These are phyloP conservation scores for Solanum neorickii DNA, from an alignment of 257 asterid genomes.

Conservation along the genomic window DNA sequence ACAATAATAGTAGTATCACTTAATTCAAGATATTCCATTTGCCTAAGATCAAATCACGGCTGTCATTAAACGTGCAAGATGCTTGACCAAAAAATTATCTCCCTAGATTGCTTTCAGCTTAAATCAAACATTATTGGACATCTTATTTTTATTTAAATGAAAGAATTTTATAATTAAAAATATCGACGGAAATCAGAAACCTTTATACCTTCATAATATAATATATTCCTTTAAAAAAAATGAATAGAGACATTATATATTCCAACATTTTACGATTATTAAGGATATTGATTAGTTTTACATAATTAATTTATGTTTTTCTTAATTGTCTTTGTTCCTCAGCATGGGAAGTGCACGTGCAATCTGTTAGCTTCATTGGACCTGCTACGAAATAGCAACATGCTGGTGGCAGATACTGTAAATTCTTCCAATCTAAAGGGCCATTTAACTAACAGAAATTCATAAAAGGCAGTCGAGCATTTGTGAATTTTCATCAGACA, in stretches of 20 bases:
- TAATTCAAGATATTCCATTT: neutral
- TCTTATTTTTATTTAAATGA: neutral
- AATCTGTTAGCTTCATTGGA: neutral
- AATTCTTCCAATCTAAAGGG: conserved; percentile 6
- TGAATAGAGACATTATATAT: neutral
- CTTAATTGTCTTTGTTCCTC: neutral
- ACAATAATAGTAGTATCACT: neutral
- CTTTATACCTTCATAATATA: neutral
- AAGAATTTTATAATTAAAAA: neutral
- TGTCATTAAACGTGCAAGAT: neutral
- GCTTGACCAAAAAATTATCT: neutral
- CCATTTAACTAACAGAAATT: neutral
- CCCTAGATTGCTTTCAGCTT: neutral
- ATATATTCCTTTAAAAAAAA: neutral
- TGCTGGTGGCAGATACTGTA: conserved; percentile 15
- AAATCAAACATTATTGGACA: neutral
- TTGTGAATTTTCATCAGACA: conserved; percentile 11
- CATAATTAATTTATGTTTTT: neutral
- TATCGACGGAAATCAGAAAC: neutral
- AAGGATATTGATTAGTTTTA: neutral
- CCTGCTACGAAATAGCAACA: neutral
- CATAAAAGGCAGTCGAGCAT: conserved; percentile 29
- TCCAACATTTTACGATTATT: neutral
- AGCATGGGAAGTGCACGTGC: conserved; percentile 12
- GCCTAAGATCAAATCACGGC: neutral